Conservation (phyloP, 192 early-diverging fungal genomes). For the Coemansia umbellata region DNA sequence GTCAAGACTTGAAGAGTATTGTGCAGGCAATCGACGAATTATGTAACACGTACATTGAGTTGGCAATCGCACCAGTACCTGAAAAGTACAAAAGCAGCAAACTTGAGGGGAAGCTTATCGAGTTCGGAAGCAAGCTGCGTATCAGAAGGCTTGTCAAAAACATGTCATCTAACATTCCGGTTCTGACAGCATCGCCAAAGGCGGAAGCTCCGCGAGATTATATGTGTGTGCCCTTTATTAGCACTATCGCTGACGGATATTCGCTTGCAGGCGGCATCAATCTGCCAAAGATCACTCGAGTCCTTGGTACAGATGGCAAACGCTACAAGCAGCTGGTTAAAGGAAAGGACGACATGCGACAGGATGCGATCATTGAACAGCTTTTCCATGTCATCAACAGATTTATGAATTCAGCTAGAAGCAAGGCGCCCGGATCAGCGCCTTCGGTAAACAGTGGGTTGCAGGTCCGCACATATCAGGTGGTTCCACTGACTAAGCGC, state of each 20-base stretch:
- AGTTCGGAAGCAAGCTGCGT: conserved; percentile 19
- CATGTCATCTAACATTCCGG: conserved; percentile 32
- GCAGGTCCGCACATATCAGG: conserved; percentile 59
- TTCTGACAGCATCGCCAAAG: conserved; percentile 28
- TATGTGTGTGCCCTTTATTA: conserved; percentile 37
- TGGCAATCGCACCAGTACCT: conserved; percentile 32
- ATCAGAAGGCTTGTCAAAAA: conserved; percentile 28
- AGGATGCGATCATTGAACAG: conserved; percentile 68
- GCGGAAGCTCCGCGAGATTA: conserved; percentile 34
- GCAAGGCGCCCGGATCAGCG: background rate
- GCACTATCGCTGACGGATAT: conserved; percentile 27
- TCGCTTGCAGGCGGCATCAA: conserved; percentile 51
- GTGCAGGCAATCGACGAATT: conserved; percentile 36
- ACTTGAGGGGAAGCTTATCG: conserved; percentile 19
- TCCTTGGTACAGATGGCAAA: conserved; percentile 39
- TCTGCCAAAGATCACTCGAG: conserved; percentile 46
- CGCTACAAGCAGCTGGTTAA: conserved; percentile 55
- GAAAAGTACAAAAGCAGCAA: conserved; percentile 37
- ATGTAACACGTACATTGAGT: conserved; percentile 39
- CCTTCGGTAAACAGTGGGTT: conserved; percentile 23
- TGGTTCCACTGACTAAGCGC: conserved; percentile 84
- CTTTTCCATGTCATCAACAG: conserved; percentile 64
- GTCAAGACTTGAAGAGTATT: conserved; percentile 18
- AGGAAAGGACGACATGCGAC: conserved; percentile 69
- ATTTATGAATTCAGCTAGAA: conserved; percentile 46